Percentiles rank a stretch among this genome's conserved stretches.
phyloP scores from a whole-genome alignment of 2,329 filamentous ascomycete genomes.

The Xylariaceae sp. region DNA sequence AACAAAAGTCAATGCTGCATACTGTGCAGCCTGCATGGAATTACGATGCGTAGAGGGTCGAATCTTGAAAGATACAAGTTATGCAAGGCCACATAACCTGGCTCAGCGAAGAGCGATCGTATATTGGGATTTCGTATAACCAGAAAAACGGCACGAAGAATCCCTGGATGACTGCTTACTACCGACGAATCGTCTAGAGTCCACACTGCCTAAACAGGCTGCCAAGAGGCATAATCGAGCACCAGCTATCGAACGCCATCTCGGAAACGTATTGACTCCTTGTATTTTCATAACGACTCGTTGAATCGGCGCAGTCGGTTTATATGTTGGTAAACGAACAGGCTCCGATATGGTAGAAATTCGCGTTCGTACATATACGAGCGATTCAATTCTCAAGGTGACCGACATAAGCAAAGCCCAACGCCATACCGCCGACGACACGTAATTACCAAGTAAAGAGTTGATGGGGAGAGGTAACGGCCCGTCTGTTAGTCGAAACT shows the following conservation, averaged over 20 bases:
- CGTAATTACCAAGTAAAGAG: background rate
- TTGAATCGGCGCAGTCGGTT: no score
- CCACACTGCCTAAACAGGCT: background rate
- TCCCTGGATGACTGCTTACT: background rate
- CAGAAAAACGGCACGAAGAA: background rate
- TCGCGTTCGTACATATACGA: background rate
- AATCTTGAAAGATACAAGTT: background rate
- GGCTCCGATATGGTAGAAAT: no score
- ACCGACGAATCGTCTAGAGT: background rate
- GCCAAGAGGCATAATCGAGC: background rate
- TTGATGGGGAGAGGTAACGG: background rate
- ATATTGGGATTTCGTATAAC: background rate
- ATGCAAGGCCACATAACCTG: background rate
- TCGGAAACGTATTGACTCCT: no score
- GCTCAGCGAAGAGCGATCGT: background rate
- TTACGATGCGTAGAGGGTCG: background rate
- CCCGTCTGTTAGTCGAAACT: background rate
- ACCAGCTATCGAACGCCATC: no score
- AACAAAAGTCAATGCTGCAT: conserved; percentile 1
- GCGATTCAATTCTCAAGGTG: background rate
- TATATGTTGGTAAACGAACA: no score
- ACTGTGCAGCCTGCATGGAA: background rate
- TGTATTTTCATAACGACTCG: no score
- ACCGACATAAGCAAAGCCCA: background rate
- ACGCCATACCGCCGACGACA: background rate